phyloP scores from a whole-genome alignment of 2,329 filamentous ascomycete genomes.

The Trichophaea hybrida region DNA sequence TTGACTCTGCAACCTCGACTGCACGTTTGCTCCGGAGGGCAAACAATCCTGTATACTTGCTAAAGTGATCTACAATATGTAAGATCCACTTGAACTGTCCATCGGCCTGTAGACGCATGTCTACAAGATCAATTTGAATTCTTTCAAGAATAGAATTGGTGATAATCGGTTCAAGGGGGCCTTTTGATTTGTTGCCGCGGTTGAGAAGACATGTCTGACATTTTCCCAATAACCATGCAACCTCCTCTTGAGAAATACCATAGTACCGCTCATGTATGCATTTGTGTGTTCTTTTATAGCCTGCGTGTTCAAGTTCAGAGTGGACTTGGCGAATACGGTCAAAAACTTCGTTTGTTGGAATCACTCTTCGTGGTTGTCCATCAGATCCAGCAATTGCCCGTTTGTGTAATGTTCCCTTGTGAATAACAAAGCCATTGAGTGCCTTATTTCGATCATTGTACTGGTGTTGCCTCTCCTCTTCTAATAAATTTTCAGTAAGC shows the following conservation, averaged over 20 bases:
- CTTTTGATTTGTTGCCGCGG: background rate
- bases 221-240: background rate
- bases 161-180: slow-evolving; percentile 6
- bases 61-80: slow-evolving; percentile 22
- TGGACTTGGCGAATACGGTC: slow-evolving; percentile 3
- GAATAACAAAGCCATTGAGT: too few species aligned
- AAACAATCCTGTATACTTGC: slow-evolving; percentile 19
- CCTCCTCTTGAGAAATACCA: background rate
- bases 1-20: slow-evolving; percentile 4
- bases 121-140: slow-evolving; percentile 21
- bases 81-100: slow-evolving; percentile 18
- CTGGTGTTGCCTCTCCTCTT: too few species aligned
- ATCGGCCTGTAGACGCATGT: slow-evolving; percentile 16
- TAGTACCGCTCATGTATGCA: background rate
- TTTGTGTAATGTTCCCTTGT: too few species aligned
- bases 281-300: background rate
- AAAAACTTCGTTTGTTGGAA: background rate
- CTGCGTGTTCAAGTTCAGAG: background rate
- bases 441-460: too few species aligned
- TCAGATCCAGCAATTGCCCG: too few species aligned
- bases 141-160: background rate
- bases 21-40: slow-evolving; percentile 13
- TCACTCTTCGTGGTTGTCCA: background rate
- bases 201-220: background rate
- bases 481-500: too few species aligned